Conservation (phyloP, 2,329 filamentous ascomycete species). For the Trichophyton equinum region DNA sequence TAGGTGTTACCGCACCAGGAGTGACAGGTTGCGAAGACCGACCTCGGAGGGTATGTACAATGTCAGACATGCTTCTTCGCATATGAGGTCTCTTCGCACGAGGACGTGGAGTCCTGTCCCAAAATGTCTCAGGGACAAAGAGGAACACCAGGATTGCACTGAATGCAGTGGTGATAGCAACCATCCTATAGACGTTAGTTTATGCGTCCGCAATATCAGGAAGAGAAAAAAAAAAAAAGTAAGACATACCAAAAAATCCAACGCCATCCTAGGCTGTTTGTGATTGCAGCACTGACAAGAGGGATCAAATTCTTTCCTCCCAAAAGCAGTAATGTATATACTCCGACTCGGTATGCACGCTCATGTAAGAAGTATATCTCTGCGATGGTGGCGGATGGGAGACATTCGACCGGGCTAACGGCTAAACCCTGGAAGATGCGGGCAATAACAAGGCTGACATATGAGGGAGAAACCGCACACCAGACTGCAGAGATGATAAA, state of each 20-base stretch:
- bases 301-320: slow-evolving; percentile 87
- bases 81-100: slow-evolving; percentile 31
- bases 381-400: slow-evolving; percentile 85
- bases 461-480: slow-evolving; percentile 75
- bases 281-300: slow-evolving; percentile 72
- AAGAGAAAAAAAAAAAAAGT: not conserved
- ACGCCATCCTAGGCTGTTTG: slow-evolving; percentile 65
- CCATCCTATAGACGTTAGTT: slow-evolving; percentile 46
- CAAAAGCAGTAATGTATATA: slow-evolving; percentile 79
- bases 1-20: not conserved
- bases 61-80: slow-evolving; percentile 27
- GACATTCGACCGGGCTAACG: slow-evolving; percentile 79
- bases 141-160: slow-evolving; percentile 64
- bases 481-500: slow-evolving; percentile 68
- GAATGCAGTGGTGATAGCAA: slow-evolving; percentile 65
- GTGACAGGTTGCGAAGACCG: slow-evolving; percentile 16
- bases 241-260: slow-evolving; percentile 72
- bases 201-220: not conserved
- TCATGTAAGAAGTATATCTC: slow-evolving; percentile 97
- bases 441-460: slow-evolving; percentile 64
- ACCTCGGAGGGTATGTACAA: slow-evolving; percentile 27
- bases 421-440: slow-evolving; percentile 79
- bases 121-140: slow-evolving; percentile 91
- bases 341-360: slow-evolving; percentile 79
- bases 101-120: slow-evolving; percentile 64